Base-by-base conservation (phyloP, 1,284 basidiomycete genomes). In the Ceratobasidium sp. region DNA sequence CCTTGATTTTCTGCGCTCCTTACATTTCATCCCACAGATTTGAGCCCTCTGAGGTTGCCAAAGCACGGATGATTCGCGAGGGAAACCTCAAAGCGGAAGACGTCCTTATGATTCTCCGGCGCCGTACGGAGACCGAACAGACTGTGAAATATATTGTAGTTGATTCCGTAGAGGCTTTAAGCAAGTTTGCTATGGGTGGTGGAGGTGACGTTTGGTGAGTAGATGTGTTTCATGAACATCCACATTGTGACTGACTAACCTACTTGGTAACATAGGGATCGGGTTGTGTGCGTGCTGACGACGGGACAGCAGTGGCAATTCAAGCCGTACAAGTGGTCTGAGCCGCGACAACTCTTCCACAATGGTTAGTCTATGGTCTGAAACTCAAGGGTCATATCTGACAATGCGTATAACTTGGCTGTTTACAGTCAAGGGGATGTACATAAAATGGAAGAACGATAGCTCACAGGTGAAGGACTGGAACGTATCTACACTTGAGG, bases 291-390 rank as follows among this genome's bases (percentile, higher is more conserved):
- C 77, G 97, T 99, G 13, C 91, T 98, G 87, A 98, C 97, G 1
- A 98, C 95, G 0, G 97, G 97, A 1, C 97, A 98, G 78, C 90
- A 91, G 61, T 99, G 97, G 97, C 97, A 98, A 81, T 99, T 99
- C 83, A 88, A 92, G 76, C 91, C 92, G 35, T 99, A 98, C 84
- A 95, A 95, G 80, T 98, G 96, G 96, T 90, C 86, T 63, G 95
- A 98, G 77, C 96, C 97, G 0, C 89, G 90, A 75, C 88, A 92
- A 70, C 83, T 98, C 32, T 98, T 98, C 83, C 93, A 96, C 79
- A 91, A 98, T 79, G 95, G 95, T 96, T 76, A 73, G 87, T 82
- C n/a, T 23, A 72, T 66, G 64, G 59, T 54, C 6, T 49, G 46
- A 43, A 13, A 41, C 11, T 54, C 67, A 28, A 67, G 2, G 41